Evolutionary conservation across 352 stramenopile genomes (phyloP).

Genomic region (Globisporangium irregulare): DNA sequence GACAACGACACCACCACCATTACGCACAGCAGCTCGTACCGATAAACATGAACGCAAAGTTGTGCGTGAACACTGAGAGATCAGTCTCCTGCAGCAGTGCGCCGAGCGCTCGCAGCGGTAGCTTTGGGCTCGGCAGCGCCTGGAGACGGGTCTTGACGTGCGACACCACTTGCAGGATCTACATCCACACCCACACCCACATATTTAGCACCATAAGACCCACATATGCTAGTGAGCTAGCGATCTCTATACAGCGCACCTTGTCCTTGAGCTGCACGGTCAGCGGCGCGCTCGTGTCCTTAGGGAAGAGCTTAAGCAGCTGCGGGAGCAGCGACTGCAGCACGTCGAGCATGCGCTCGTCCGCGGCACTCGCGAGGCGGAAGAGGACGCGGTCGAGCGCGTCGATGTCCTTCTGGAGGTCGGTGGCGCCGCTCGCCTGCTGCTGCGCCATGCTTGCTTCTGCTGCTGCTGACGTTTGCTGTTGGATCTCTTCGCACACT

Average conservation of each 20-base stretch:
- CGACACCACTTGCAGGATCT: conserved; percentile 72
- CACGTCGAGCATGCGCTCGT: conserved; percentile 60
- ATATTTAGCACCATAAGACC: neutral
- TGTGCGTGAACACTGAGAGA: conserved; percentile 55
- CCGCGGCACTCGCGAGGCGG: conserved; percentile 64
- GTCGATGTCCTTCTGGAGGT: conserved; percentile 49
- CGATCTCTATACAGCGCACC: conserved; percentile 22
- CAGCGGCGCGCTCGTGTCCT: conserved; percentile 27
- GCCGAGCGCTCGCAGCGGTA: conserved; percentile 53
- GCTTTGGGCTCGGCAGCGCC: conserved; percentile 34
- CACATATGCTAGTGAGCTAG: neutral
- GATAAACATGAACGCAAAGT: conserved; percentile 75
- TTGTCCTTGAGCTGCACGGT: conserved; percentile 67
- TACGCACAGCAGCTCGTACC: conserved; percentile 22
- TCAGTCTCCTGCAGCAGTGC: conserved; percentile 36
- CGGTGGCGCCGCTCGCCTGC: neutral
- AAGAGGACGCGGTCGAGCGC: conserved; percentile 77
- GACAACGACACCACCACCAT: neutral
- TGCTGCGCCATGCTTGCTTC: neutral
- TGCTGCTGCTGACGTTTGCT: neutral
- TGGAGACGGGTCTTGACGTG: conserved; percentile 75
- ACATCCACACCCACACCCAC: neutral
- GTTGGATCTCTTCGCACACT: neutral
- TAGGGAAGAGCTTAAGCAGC: conserved; percentile 61
- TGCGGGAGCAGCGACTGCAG: conserved; percentile 65